These are phyloP conservation scores for Pseudomonodictys pantanalensis DNA, from an alignment of 495 filamentous ascomycete species.

Conservation along the genomic window DNA sequence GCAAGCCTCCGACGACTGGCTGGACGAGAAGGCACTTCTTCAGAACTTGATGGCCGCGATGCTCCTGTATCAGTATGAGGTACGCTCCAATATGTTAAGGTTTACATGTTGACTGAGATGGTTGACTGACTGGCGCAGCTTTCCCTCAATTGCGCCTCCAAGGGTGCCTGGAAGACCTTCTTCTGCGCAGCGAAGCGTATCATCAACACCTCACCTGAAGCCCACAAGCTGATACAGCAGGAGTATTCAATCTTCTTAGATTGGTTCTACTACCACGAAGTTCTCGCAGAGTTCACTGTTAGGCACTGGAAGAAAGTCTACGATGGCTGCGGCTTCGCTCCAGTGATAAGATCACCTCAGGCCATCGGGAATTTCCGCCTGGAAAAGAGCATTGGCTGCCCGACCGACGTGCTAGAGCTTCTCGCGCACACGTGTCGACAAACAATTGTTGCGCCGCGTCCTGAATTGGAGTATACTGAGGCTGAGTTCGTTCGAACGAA, in stretches of 20 bases:
- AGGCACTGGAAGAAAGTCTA: constrained; percentile 26
- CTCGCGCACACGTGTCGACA: constrained; percentile 27
- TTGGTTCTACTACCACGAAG: constrained; percentile 34
- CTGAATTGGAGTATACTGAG: constrained; percentile 9
- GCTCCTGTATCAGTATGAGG: constrained; percentile 34
- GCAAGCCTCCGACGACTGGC: constrained; percentile 18
- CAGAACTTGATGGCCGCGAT: constrained; percentile 32
- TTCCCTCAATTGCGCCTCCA: constrained; percentile 27
- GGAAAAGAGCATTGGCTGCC: constrained; percentile 27
- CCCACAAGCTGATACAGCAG: constrained; percentile 26
- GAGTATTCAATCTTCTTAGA: constrained; percentile 33
- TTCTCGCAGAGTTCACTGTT: constrained; percentile 29
- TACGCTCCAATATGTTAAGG: constrained; percentile 8
- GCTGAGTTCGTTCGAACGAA: constrained; percentile 13
- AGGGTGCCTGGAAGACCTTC: constrained; percentile 26
- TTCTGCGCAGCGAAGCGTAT: constrained; percentile 32
- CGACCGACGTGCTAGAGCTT: constrained; percentile 28
- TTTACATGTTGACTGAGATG: too few species aligned
- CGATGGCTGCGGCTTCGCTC: constrained; percentile 29
- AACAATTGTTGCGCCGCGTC: constrained; percentile 11
- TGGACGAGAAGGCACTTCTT: constrained; percentile 28
- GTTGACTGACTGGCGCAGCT: constrained; percentile 16
- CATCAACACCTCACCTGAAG: constrained; percentile 31
- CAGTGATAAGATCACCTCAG: constrained; percentile 24
- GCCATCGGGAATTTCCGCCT: constrained; percentile 17